These are phyloP conservation scores for Gymnopilus junonius DNA, from an alignment of 768 basidiomycete genomes.

Conservation along the genomic window DNA sequence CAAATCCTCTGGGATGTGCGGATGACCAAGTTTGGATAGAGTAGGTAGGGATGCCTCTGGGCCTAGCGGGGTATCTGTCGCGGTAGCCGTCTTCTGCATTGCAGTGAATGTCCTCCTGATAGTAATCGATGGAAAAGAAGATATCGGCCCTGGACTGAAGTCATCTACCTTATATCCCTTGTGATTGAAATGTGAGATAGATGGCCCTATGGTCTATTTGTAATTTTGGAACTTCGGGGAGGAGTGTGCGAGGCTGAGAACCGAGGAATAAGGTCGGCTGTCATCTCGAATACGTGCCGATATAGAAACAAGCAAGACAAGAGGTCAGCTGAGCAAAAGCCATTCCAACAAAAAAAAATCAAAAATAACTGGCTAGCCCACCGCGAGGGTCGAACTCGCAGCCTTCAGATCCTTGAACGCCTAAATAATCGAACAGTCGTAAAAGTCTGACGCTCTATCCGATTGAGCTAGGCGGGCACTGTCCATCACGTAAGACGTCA, in stretches of 20 bases:
- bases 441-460: constrained; percentile 70
- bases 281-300: no score
- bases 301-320: background rate
- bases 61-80: background rate
- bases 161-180: background rate
- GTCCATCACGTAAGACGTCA: no score
- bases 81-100: background rate
- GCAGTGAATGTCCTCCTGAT: background rate
- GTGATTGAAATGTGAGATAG: background rate
- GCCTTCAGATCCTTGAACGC: constrained; percentile 63
- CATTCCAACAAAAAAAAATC: constrained; percentile 1
- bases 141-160: background rate
- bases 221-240: background rate
- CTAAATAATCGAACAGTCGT: constrained; percentile 18
- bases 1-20: constrained; percentile 33
- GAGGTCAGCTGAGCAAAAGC: background rate
- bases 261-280: background rate
- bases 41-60: constrained; percentile 33
- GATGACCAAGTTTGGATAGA: constrained; percentile 31
- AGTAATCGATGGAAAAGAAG: background rate
- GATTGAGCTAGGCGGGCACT: constrained; percentile 68
- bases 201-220: background rate
- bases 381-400: constrained; percentile 87
- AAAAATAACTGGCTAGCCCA: constrained; percentile 53
- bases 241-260: background rate